Base-by-base conservation (phyloP, 2,329 filamentous ascomycete genomes). In the Atkinsonella hypoxylon region DNA sequence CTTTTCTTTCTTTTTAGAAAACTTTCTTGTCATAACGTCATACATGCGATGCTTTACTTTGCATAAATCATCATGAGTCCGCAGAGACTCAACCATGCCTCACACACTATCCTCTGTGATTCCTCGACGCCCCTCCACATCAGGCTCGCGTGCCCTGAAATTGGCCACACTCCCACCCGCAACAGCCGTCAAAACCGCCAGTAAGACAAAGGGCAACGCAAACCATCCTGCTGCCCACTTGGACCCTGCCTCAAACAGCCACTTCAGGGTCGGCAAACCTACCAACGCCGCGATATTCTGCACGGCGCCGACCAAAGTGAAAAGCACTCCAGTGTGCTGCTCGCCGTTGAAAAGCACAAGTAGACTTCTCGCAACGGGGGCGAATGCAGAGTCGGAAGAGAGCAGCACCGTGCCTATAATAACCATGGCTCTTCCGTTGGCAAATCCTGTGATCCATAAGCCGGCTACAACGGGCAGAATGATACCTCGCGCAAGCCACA, bases 361-460 rank as follows among this genome's bases (percentile, higher is more conserved):
- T 7, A 51, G 34, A 39, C 45, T 51, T 22, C 45, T 48, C 18
- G 44, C 39, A 20, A 48, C n/a, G 36, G 36, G 31, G 30, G 48
- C n/a, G 17, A 46, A 51, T 18, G 31, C 50, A 7, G 22, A 20
- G 11, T 41, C 45, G 15, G 45, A 32, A 13, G 50, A 46, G 12
- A 51, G 10, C n/a, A 51, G 26, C 8, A 48, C 20, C 11, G 50
- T 51, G 13, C 50, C 50, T 13, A 44, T 46, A 32, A 51, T 47
- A 31, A 47, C 15, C 26, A 47, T 40, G 38, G 34, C 49, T n/a
- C 36, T 42, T 36, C 44, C 38, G 38, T 42, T 43, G 38, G 49
- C 42, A 18, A 51, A 31, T 3, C 49, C 45, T 9, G 40, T 51
- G 32, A 51, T 8, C 26, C 45, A 26, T 20, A 41, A 38, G 12